Base-by-base conservation (phyloP, 164 flowering plant genomes). In the Umbellularia californica region DNA sequence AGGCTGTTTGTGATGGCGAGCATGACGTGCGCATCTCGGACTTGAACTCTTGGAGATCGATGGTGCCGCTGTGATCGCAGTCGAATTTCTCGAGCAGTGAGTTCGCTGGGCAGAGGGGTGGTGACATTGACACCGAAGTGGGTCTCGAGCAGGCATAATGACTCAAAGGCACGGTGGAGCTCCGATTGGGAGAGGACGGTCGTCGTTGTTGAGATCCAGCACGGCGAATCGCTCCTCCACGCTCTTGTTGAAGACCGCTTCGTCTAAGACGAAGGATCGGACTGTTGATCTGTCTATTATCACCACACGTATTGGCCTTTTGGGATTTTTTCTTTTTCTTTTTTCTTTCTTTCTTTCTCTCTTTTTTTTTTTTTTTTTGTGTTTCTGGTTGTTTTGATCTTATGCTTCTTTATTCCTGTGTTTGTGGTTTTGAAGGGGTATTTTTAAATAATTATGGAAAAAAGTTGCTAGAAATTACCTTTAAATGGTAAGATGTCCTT, bases 11-110 rank as follows among this genome's bases (percentile, higher is more conserved):
- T 80, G 78, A 1, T 97, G 97, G n/a, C 90, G 85, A 0, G 97
- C 98, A 24, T 92, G 94, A 13, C 96, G 96, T 92, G 84, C 4
- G 92, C 97, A 2, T 89, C 82, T 95, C 92, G 74, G 69, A 94
- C 92, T 79, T 87, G 85, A 91, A 83, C 86, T 85, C 88, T 87
- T 88, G 90, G 94, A 0, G 80, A 47, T 70, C 85, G 69, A 79
- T 87, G 92, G 84, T 94, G 97, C 66, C 81, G 80, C 20, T 88
- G 35, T 30, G 35, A 5, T 30, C 6, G 35, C 35, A 30, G 35
- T 30, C 1, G 35, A 30, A 30, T 3, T 90, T 77, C 92, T 90
- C 70, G 50, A 90, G 92, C 22, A 93, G 92, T 1, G 90, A 77
- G 19, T 91, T 81, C 14, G 79, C 79, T 1, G 83, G 90, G 76